A percentile compares a stretch with the other conserved stretches of the same genome.
Conservation (phyloP, 371 early-diverging fungal genomes). For the Mucor plumbeus region DNA sequence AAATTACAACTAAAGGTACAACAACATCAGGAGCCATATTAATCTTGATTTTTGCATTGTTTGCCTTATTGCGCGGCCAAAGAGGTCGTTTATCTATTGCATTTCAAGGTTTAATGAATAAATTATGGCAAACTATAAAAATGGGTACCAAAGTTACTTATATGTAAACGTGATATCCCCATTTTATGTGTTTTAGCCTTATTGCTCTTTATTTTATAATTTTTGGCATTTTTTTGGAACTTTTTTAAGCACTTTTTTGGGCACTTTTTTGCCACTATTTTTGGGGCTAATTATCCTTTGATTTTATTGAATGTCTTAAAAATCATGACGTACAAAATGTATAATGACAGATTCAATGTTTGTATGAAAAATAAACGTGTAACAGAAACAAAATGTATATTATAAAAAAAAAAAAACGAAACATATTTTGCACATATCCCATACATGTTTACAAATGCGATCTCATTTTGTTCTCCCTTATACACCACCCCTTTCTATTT, state of each 20-base stretch:
- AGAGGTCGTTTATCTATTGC: slow-evolving; percentile 32
- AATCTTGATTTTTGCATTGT: slow-evolving; percentile 34
- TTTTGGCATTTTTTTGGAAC: too few relatives aligned
- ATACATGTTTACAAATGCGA: neutral
- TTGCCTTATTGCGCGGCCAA: slow-evolving; percentile 35
- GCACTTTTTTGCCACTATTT: too few relatives aligned
- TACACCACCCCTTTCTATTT: neutral
- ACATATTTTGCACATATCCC: neutral
- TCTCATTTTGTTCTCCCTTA: neutral
- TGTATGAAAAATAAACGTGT: neutral
- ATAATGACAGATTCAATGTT: too few relatives aligned
- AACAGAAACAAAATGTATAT: neutral
- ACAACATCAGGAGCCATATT: slow-evolving; percentile 30
- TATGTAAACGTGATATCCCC: slow-evolving; percentile 26
- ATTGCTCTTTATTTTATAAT: too few relatives aligned
- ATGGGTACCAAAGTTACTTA: slow-evolving; percentile 58
- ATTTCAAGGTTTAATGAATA: slow-evolving; percentile 28
- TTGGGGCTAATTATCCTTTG: too few relatives aligned
- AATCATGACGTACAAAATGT: too few relatives aligned
- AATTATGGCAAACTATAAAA: slow-evolving; percentile 47
- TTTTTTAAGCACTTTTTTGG: too few relatives aligned
- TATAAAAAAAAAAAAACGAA: neutral
- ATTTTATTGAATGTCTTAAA: too few relatives aligned
- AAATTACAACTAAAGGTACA: slow-evolving; percentile 24
- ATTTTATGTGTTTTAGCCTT: too few relatives aligned